Evolutionary conservation across 1,284 basidiomycete genomes (phyloP), one percentile per base, ranked within the genome.

Genomic region (Cryptococcus sp.): DNA sequence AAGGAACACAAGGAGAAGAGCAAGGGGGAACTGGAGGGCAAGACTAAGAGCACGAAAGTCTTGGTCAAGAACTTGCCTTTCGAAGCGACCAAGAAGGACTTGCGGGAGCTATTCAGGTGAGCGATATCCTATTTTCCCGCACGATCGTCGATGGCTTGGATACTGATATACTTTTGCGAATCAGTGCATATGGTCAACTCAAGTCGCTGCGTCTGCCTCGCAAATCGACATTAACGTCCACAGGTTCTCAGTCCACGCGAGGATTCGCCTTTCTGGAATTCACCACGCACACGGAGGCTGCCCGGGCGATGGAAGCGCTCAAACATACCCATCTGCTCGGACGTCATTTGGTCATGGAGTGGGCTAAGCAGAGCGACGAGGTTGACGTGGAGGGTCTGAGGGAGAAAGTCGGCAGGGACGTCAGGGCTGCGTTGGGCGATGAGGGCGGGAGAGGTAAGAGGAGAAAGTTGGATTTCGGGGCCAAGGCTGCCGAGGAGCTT

Each of bases 181-280:
- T 35, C 31, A 91, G 90, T 22, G 85, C 90, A 0, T 91, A 97
- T 68, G 94, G 93, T 0, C 88, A 90, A 64, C 85, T 98, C 77
- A 95, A 95, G 80, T 90, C 92, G 8, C 87, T 93, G 10, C 87
- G 94, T 31, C 76, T 95, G 8, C 93, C 93, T 8, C 88, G 88
- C 75, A 92, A 92, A 74, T 87, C 93, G 76, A 88, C 93, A 66
- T 84, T 88, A 17, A 85, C 88, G 35, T 86, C 89, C 1, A 69
- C 69, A 6, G 77, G 76, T 11, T 66, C 74, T 7, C 63, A 70
- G 20, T 65, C 70, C 1, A 73, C 76, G 5, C 87, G 95, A 31
- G 95, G 95, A 10, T 99, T 98, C 75, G 95, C 91, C 1, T 99
- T 99, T 81, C 83, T 98, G 65, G 95, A 99, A 69, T 96, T 95